Conservation (phyloP, 306 rosid genomes). For the Vigna hirtella region DNA sequence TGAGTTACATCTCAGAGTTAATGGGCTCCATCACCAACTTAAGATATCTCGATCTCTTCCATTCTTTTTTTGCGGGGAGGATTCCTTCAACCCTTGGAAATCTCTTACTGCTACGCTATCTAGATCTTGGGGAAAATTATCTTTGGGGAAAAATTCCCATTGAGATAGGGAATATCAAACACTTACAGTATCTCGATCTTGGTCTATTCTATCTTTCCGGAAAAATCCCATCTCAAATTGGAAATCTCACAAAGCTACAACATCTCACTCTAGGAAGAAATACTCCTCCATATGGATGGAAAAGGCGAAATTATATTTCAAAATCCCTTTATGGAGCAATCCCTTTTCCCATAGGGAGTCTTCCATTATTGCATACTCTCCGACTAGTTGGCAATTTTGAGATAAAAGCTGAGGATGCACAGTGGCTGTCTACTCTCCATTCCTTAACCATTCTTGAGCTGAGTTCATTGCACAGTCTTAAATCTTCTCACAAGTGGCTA, state of each 20-base stretch:
- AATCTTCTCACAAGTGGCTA: background rate
- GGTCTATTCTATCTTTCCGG: background rate
- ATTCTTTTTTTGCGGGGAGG: fast-evolving
- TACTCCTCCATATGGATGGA: fast-evolving
- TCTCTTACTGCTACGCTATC: background rate
- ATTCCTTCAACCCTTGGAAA: constrained; percentile 28
- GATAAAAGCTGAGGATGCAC: background rate
- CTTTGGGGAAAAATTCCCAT: background rate
- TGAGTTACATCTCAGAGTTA: background rate
- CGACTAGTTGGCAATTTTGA: background rate
- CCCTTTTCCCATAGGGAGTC: background rate
- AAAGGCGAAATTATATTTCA: fast-evolving
- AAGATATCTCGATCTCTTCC: constrained; percentile 21
- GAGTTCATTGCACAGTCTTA: background rate
- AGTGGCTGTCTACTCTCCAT: constrained; percentile 19
- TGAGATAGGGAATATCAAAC: background rate
- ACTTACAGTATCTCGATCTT: background rate
- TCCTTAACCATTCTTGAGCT: constrained; percentile 18
- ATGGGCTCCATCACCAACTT: background rate
- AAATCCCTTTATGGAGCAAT: background rate
- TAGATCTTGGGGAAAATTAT: background rate
- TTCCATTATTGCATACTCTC: constrained; percentile 8
- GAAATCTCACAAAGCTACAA: background rate
- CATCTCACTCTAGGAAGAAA: background rate
- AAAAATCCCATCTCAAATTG: background rate